phyloP scores from a whole-genome alignment of 1,284 basidiomycete genomes.

The Porogramme epimiltina region DNA sequence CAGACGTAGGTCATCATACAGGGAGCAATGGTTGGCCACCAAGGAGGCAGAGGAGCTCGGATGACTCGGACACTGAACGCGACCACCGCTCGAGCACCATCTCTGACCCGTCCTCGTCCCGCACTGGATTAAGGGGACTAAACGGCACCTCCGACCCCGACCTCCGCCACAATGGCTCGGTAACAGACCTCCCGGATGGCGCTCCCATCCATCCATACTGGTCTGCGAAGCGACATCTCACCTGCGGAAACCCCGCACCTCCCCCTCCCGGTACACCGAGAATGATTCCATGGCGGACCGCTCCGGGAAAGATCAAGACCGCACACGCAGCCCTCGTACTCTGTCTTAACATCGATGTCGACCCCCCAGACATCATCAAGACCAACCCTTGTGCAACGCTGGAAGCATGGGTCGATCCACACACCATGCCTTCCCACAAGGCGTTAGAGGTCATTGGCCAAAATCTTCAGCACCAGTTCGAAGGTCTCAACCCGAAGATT shows the following conservation, averaged over 20 bases:
- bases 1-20: slow-evolving; percentile 3
- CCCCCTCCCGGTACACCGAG: slow-evolving; percentile 64
- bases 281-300: slow-evolving; percentile 78
- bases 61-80: slow-evolving; percentile 50
- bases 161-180: slow-evolving; percentile 37
- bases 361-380: slow-evolving; percentile 97
- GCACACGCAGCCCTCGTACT: slow-evolving; percentile 92
- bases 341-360: slow-evolving; percentile 96
- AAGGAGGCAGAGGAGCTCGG: slow-evolving; percentile 28
- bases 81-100: slow-evolving; percentile 42
- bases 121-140: slow-evolving; percentile 27
- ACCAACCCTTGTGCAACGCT: slow-evolving; percentile 94
- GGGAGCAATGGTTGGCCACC: slow-evolving; percentile 20
- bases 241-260: slow-evolving; percentile 82
- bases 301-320: slow-evolving; percentile 85
- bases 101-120: slow-evolving; percentile 46
- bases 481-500: slow-evolving; percentile 90
- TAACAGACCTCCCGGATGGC: slow-evolving; percentile 49
- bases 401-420: slow-evolving; percentile 98
- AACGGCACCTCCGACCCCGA: slow-evolving; percentile 36
- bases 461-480: slow-evolving; percentile 95
- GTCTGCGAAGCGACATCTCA: slow-evolving; percentile 85
- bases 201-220: slow-evolving; percentile 72
- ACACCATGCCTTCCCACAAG: slow-evolving; percentile 84
- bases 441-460: slow-evolving; percentile 89